A percentile compares a stretch with the other conserved stretches of the same genome.
Evolutionary conservation across 2,329 filamentous ascomycete genomes (phyloP).

Genomic region (Penicillium rolfsii): DNA sequence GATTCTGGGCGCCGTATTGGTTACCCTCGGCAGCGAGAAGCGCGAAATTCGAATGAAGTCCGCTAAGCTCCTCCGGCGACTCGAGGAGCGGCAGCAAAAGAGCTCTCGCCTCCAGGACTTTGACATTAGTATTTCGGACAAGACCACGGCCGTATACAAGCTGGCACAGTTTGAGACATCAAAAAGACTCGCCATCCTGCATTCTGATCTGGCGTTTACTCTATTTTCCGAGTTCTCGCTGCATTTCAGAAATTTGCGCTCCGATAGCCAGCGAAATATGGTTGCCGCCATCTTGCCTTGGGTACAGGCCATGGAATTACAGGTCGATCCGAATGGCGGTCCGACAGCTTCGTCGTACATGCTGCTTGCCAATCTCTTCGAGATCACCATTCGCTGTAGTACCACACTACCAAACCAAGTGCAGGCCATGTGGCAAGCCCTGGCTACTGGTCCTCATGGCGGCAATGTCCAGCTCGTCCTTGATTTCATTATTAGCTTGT

Average conservation of each 20-base stretch:
- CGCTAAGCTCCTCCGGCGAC: constrained; percentile 73
- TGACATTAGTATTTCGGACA: constrained; percentile 97
- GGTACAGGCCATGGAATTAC: constrained; percentile 92
- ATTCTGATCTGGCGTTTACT: constrained; percentile 85
- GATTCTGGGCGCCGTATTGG: constrained; percentile 82
- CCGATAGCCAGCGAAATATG: constrained; percentile 86
- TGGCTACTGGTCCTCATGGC: constrained; percentile 88
- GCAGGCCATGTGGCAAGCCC: constrained; percentile 93
- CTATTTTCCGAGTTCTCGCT: constrained; percentile 95
- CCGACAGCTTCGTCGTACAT: constrained; percentile 93
- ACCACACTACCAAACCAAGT: constrained; percentile 92
- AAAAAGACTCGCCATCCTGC: constrained; percentile 82
- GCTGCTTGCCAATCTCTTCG: constrained; percentile 88
- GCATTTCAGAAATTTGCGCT: constrained; percentile 85
- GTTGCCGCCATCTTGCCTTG: constrained; percentile 93
- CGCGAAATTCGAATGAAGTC: constrained; percentile 89
- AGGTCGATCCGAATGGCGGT: constrained; percentile 86
- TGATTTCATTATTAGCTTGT: constrained; percentile 94
- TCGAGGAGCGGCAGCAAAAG: constrained; percentile 81
- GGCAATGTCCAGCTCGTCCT: constrained; percentile 93
- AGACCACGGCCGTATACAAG: constrained; percentile 97
- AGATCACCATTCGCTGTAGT: constrained; percentile 93
- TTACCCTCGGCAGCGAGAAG: constrained; percentile 89
- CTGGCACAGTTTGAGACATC: constrained; percentile 96
- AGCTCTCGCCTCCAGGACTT: constrained; percentile 95